Evolutionary conservation across 768 basidiomycete genomes (phyloP).

Genomic region (Sporobolomyces pararoseus): DNA sequence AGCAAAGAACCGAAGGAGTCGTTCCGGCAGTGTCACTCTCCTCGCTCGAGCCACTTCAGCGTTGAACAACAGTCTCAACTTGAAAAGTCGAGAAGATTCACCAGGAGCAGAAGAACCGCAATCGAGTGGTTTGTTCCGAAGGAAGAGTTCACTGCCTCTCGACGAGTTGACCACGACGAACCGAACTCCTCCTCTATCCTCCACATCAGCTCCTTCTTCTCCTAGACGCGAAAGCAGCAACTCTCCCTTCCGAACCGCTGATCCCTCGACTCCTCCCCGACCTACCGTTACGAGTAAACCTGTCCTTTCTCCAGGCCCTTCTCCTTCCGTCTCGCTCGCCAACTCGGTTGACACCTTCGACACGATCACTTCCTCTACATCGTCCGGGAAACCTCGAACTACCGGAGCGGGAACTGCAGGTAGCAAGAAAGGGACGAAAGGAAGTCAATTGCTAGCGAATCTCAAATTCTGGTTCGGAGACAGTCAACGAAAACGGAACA

Average conservation of each 20-base stretch:
- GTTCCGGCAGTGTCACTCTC: conserved; percentile 49
- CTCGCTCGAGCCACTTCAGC: conserved; percentile 50
- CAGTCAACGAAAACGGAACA: conserved; percentile 71
- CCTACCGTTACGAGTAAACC: neutral
- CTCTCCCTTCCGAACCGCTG: neutral
- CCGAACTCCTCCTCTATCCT: neutral
- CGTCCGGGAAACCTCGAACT: conserved; percentile 31
- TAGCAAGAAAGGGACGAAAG: conserved; percentile 55
- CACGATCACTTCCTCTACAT: conserved; percentile 60
- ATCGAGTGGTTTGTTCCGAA: conserved; percentile 6
- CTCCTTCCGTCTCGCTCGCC: conserved; percentile 2
- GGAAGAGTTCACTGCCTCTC: conserved; percentile 22
- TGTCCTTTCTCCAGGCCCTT: neutral
- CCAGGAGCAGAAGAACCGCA: neutral
- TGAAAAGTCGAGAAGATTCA: conserved; percentile 5
- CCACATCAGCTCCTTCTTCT: neutral
- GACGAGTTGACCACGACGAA: neutral
- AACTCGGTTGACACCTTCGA: conserved; percentile 24
- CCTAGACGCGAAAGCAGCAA: neutral
- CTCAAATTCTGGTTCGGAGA: conserved; percentile 92
- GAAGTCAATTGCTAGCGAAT: conserved; percentile 74
- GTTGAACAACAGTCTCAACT: conserved; percentile 12
- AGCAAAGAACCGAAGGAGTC: conserved; percentile 53
- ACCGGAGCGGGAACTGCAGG: conserved; percentile 49
- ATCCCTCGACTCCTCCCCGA: conserved; percentile 12